These are phyloP conservation scores for Ambrosiella cleistominuta DNA, from an alignment of 2,329 filamentous ascomycete species.

Conservation along the genomic window DNA sequence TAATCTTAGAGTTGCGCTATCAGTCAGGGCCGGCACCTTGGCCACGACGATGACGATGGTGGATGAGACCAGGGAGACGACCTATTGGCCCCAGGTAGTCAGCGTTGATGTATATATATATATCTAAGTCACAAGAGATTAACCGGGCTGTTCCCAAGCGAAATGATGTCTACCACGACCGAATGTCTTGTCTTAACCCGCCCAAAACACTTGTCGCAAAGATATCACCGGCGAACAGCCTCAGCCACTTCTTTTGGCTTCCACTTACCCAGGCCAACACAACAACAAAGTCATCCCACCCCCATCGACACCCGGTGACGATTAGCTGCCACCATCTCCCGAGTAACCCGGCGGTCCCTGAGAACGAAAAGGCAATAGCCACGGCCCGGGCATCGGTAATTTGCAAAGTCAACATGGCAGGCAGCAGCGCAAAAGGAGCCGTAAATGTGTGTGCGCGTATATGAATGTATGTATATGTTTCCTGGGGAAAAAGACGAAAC, in stretches of 20 bases:
- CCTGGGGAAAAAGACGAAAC: too few relatives aligned
- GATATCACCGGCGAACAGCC: not conserved
- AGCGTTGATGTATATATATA: not conserved
- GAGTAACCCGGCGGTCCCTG: not conserved
- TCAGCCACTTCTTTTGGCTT: not conserved
- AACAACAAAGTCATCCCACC: not conserved
- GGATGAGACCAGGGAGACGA: not conserved
- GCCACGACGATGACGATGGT: not conserved
- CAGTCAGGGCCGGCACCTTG: not conserved
- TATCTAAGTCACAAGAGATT: not conserved
- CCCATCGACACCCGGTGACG: not conserved
- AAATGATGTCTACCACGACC: too few relatives aligned
- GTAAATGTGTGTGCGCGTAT: too few relatives aligned
- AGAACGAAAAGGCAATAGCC: not conserved
- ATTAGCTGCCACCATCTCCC: not conserved
- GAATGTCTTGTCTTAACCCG: not conserved
- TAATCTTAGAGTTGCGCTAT: not conserved
- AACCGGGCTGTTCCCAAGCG: too few relatives aligned
- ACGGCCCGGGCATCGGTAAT: not conserved
- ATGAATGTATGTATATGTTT: too few relatives aligned
- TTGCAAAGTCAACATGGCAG: not conserved
- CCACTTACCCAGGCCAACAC: not conserved
- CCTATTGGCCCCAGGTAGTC: not conserved
- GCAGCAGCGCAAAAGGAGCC: too few relatives aligned
- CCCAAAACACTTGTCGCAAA: not conserved